phyloP scores from a whole-genome alignment of 345 rosid genomes.

The Citrus sp. region DNA sequence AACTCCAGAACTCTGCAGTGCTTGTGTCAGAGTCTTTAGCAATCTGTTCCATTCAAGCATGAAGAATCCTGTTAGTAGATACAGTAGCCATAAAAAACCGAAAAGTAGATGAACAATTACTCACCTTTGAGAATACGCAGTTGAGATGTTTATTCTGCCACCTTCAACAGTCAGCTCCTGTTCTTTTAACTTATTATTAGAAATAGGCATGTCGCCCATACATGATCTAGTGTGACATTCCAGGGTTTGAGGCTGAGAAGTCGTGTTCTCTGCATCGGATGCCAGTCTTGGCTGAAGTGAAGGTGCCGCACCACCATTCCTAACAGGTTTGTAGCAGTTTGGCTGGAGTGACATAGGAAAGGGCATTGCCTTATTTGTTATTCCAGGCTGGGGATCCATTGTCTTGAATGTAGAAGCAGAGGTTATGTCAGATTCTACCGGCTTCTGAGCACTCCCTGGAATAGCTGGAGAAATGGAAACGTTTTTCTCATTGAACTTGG shows the following conservation, averaged over 20 bases:
- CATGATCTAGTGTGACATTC: conserved; percentile 23
- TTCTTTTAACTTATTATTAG: conserved; percentile 46
- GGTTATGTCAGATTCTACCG: conserved; percentile 36
- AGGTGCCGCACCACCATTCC: conserved; percentile 31
- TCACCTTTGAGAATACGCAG: conserved; percentile 86
- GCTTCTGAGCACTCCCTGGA: conserved; percentile 38
- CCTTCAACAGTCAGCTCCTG: conserved; percentile 53
- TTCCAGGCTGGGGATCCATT: conserved; percentile 39
- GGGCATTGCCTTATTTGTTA: conserved; percentile 35
- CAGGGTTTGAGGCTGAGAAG: conserved; percentile 33
- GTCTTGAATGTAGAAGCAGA: conserved; percentile 34
- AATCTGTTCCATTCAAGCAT: conserved; percentile 44
- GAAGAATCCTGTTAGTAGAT: background rate
- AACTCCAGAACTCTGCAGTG: conserved; percentile 81
- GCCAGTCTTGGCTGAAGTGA: conserved; percentile 34
- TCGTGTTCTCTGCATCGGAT: conserved; percentile 34
- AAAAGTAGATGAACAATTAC: conserved; percentile 2
- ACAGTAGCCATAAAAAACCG: background rate
- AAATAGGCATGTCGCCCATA: conserved; percentile 29
- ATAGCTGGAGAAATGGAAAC: conserved; percentile 30
- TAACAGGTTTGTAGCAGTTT: conserved; percentile 40
- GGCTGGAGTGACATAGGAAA: conserved; percentile 66
- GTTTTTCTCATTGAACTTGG: conserved; percentile 59
- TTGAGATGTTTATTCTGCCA: conserved; percentile 86
- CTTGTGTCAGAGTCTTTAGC: conserved; percentile 69